Percentiles rank a stretch among this genome's conserved stretches.
Evolutionary conservation across 1,284 basidiomycete species (phyloP).

Genomic region (Rhodotorula sp.): DNA sequence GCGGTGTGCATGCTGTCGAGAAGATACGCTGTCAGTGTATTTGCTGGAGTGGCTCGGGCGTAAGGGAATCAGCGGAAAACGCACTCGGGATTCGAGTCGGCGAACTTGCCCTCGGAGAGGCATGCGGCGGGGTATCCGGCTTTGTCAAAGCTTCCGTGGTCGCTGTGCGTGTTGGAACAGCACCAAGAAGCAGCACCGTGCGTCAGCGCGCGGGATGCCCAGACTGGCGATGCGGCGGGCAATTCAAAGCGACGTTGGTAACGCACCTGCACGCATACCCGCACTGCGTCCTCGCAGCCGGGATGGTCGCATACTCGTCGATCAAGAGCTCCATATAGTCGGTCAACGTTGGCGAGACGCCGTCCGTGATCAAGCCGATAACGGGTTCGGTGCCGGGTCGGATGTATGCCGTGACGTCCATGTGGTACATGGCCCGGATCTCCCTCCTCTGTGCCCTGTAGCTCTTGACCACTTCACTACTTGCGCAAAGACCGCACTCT

Average conservation of each 20-base stretch:
- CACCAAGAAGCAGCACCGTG: too few relatives aligned
- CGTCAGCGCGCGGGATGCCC: too few relatives aligned
- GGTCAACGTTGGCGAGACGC: slow-evolving; percentile 67
- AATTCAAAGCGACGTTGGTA: too few relatives aligned
- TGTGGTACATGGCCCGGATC: slow-evolving; percentile 66
- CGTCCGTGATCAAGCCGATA: slow-evolving; percentile 89
- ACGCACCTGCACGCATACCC: slow-evolving; percentile 12
- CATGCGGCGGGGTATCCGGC: slow-evolving; percentile 49
- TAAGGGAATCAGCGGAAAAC: background rate
- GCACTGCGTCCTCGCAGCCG: background rate
- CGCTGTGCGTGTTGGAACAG: slow-evolving; percentile 50
- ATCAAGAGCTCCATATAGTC: slow-evolving; percentile 70
- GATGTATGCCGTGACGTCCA: slow-evolving; percentile 79
- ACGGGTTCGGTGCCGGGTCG: slow-evolving; percentile 80
- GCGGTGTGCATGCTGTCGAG: slow-evolving; percentile 75
- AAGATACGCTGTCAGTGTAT: too few relatives aligned
- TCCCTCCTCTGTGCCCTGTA: slow-evolving; percentile 54
- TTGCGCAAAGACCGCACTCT: slow-evolving; percentile 73
- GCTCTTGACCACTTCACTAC: slow-evolving; percentile 77
- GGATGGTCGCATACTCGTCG: slow-evolving; percentile 60
- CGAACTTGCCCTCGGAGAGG: slow-evolving; percentile 41
- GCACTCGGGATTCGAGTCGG: slow-evolving; percentile 31
- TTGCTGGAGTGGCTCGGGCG: background rate
- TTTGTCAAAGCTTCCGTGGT: slow-evolving; percentile 53
- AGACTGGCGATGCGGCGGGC: too few relatives aligned